phyloP scores from a whole-genome alignment of 1,284 basidiomycete species.

The Puccinia brachypodii region DNA sequence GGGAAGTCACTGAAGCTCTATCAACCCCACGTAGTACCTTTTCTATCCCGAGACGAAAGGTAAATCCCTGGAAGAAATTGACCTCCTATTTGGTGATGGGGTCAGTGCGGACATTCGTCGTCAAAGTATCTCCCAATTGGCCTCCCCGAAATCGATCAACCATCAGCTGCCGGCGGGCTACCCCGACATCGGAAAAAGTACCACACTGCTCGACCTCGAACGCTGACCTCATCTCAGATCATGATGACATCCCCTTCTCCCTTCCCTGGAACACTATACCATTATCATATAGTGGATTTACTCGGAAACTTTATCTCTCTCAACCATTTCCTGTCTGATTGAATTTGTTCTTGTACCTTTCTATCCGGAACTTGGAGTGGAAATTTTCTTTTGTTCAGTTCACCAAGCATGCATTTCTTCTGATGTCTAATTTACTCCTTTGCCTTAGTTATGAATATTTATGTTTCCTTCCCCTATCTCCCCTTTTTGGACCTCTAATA shows the following conservation, averaged over 20 bases:
- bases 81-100: slow-evolving; percentile 39
- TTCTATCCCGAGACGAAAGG: slow-evolving; percentile 52
- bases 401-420: too few species aligned
- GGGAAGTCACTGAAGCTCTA: not conserved
- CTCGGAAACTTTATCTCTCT: too few species aligned
- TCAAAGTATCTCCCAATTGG: slow-evolving; percentile 21
- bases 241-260: not conserved
- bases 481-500: too few species aligned
- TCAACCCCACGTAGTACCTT: slow-evolving; percentile 25
- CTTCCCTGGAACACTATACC: not conserved
- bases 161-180: not conserved
- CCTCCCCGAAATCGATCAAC: not conserved
- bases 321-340: too few species aligned
- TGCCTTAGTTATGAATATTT: too few species aligned
- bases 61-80: slow-evolving; percentile 47
- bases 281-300: not conserved
- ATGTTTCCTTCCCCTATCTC: too few species aligned
- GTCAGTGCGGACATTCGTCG: slow-evolving; percentile 24
- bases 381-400: too few species aligned
- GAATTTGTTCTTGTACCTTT: too few species aligned
- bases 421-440: too few species aligned
- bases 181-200: not conserved
- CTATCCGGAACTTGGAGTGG: too few species aligned
- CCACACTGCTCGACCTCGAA: not conserved
- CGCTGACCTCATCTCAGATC: not conserved